A percentile compares a stretch with the other conserved stretches of the same genome.
Conservation (phyloP, 2,329 filamentous ascomycete species). For the Neonectria ditissima region DNA sequence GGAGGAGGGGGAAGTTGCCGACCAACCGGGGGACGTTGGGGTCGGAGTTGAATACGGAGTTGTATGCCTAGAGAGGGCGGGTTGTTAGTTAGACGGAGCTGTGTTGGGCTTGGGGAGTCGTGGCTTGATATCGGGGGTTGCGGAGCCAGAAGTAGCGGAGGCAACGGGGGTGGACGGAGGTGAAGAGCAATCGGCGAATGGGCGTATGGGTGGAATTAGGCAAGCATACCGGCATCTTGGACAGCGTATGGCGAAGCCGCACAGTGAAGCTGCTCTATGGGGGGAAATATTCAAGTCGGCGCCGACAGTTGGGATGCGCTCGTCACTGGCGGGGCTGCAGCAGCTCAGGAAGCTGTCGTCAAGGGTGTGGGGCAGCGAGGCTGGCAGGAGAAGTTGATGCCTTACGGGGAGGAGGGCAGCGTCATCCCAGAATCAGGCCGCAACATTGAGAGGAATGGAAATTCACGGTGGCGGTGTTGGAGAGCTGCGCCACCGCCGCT, state of each 20-base stretch:
- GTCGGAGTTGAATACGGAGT: slow-evolving; percentile 94
- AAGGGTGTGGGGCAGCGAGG: slow-evolving; percentile 46
- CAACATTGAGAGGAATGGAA: slow-evolving; percentile 5
- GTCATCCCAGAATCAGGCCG: slow-evolving; percentile 32
- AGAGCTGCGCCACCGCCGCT: slow-evolving; percentile 32
- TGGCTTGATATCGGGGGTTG: slow-evolving; percentile 31
- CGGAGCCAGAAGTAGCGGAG: slow-evolving; percentile 31
- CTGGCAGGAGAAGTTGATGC: slow-evolving; percentile 36
- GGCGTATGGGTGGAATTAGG: slow-evolving; percentile 6
- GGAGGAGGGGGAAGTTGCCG: slow-evolving; percentile 95
- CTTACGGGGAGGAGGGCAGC: slow-evolving; percentile 28
- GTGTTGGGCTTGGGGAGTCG: slow-evolving; percentile 8
- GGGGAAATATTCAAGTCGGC: slow-evolving; percentile 31
- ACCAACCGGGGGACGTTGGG: slow-evolving; percentile 71
- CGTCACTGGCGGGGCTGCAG: slow-evolving; percentile 48
- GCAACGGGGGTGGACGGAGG: slow-evolving; percentile 21
- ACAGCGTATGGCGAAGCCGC: slow-evolving; percentile 39
- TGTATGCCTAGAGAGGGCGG: slow-evolving; percentile 78
- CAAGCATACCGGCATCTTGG: slow-evolving; percentile 62
- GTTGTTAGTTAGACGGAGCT: slow-evolving; percentile 38
- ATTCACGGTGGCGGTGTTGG: slow-evolving; percentile 17
- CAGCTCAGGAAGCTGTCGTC: slow-evolving; percentile 49
- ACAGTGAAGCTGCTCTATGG: slow-evolving; percentile 40
- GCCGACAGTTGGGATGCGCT: slow-evolving; percentile 42
- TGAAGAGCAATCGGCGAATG: slow-evolving; percentile 9